phyloP scores from a whole-genome alignment of 352 stramenopile genomes.

The Phytopythium sindhum region DNA sequence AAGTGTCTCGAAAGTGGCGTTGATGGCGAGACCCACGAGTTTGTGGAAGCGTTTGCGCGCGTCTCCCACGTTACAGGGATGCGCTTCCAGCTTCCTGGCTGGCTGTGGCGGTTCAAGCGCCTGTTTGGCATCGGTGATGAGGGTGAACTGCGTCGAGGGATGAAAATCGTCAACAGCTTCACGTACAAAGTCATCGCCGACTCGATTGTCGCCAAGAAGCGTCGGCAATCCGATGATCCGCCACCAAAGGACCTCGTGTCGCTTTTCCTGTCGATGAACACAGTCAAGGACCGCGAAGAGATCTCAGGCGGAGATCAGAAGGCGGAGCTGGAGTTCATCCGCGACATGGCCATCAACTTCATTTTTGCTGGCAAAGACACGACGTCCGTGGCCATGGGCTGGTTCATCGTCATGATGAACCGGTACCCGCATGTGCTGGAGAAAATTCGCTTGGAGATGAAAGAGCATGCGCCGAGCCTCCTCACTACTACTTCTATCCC shows the following conservation, averaged over 20 bases:
- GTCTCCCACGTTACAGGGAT: conserved; percentile 30
- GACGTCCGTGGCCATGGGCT: conserved; percentile 51
- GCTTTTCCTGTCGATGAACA: conserved; percentile 40
- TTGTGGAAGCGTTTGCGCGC: conserved; percentile 44
- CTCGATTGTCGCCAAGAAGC: conserved; percentile 6
- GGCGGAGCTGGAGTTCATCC: conserved; percentile 38
- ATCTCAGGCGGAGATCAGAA: conserved; percentile 25
- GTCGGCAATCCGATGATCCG: conserved; percentile 2
- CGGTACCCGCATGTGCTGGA: conserved; percentile 30
- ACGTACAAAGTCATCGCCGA: conserved; percentile 17
- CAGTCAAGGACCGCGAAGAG: conserved; percentile 23
- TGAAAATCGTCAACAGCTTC: conserved; percentile 11
- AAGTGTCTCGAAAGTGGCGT: conserved; percentile 26
- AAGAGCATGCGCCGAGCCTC: conserved; percentile 14
- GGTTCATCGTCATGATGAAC: conserved; percentile 53
- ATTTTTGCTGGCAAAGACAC: conserved; percentile 53
- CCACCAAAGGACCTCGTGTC: conserved; percentile 36
- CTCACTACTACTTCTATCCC: conserved; percentile 8
- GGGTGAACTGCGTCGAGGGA: conserved; percentile 5
- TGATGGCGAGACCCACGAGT: conserved; percentile 31
- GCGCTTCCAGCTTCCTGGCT: conserved; percentile 24
- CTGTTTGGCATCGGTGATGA: conserved; percentile 15
- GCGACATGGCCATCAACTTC: conserved; percentile 59
- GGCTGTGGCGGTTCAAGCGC: conserved; percentile 17
- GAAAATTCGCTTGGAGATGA: conserved; percentile 30